These are phyloP conservation scores for Linderniella brevidens DNA, from an alignment of 257 asterid species.

Conservation along the genomic window DNA sequence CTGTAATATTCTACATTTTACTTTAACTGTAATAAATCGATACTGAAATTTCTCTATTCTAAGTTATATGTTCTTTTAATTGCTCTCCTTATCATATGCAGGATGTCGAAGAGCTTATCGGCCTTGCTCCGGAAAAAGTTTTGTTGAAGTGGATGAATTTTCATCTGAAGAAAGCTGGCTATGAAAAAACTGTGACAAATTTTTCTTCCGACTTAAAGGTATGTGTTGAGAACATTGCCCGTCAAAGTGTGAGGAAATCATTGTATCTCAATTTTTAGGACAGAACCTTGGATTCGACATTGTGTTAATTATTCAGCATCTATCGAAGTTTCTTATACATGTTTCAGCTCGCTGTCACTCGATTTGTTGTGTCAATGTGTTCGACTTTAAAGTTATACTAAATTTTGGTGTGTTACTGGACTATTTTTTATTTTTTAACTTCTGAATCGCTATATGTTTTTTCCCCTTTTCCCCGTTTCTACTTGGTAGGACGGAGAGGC, in stretches of 20 bases:
- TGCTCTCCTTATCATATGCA: slow-evolving; percentile 21
- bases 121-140: slow-evolving; percentile 89
- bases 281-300: too few relatives aligned
- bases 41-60: too few relatives aligned
- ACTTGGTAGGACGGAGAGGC: slow-evolving; percentile 90
- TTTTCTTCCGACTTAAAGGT: slow-evolving; percentile 94
- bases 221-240: neutral
- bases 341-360: too few relatives aligned
- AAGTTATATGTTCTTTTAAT: neutral
- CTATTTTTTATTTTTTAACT: too few relatives aligned
- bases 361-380: too few relatives aligned
- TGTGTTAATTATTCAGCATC: too few relatives aligned
- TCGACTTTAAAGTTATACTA: too few relatives aligned
- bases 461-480: slow-evolving; percentile 9
- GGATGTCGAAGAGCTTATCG: slow-evolving; percentile 96
- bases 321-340: too few relatives aligned
- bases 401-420: too few relatives aligned
- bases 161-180: slow-evolving; percentile 90
- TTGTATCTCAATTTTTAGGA: too few relatives aligned
- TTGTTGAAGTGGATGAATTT: slow-evolving; percentile 94
- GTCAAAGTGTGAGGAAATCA: too few relatives aligned
- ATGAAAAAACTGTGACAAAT: slow-evolving; percentile 64
- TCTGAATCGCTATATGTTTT: too few relatives aligned
- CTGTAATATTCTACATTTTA: slow-evolving; percentile 22
- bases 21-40: neutral